Evolutionary conservation across 2,329 filamentous ascomycete species (phyloP).

Genomic region (Graphilbum ipis-grandicollis): DNA sequence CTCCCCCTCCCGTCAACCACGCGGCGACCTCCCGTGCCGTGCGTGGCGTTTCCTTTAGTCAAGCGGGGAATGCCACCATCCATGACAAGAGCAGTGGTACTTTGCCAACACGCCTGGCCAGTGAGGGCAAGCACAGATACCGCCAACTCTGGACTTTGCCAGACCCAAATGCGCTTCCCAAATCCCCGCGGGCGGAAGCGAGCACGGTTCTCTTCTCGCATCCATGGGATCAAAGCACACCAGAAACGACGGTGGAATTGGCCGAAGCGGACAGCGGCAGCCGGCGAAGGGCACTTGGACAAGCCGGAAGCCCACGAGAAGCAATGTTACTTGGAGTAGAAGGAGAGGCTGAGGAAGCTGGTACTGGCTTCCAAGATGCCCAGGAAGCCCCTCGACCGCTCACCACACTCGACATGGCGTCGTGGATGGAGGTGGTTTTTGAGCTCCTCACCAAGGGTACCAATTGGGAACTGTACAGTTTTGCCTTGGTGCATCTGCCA

Average conservation of each 20-base stretch:
- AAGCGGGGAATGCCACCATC: conserved; percentile 13
- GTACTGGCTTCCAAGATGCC: too few relatives aligned
- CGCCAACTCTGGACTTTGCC: conserved; percentile 41
- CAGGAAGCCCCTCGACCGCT: background rate
- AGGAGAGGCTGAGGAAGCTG: background rate
- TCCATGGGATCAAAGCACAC: conserved; percentile 4
- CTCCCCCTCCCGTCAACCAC: conserved; percentile 19
- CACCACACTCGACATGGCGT: conserved; percentile 34
- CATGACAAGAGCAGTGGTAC: conserved; percentile 11
- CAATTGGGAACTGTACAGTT: conserved; percentile 89
- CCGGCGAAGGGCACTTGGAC: too few relatives aligned
- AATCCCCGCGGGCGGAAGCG: conserved; percentile 23
- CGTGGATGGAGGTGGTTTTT: conserved; percentile 65
- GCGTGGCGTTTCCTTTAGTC: conserved; percentile 34
- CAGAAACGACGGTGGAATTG: background rate
- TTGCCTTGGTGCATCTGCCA: conserved; percentile 69
- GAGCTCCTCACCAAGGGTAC: conserved; percentile 56
- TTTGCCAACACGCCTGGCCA: conserved; percentile 23
- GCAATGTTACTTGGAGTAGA: too few relatives aligned
- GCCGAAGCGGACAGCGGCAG: background rate
- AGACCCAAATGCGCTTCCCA: conserved; percentile 37
- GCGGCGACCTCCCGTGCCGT: conserved; percentile 1
- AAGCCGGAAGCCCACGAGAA: too few relatives aligned
- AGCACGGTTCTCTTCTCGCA: conserved; percentile 34
- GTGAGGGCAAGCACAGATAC: conserved; percentile 20